Conservation (phyloP, 2,329 filamentous ascomycete species). For the Thielaviopsis ethacetica region DNA sequence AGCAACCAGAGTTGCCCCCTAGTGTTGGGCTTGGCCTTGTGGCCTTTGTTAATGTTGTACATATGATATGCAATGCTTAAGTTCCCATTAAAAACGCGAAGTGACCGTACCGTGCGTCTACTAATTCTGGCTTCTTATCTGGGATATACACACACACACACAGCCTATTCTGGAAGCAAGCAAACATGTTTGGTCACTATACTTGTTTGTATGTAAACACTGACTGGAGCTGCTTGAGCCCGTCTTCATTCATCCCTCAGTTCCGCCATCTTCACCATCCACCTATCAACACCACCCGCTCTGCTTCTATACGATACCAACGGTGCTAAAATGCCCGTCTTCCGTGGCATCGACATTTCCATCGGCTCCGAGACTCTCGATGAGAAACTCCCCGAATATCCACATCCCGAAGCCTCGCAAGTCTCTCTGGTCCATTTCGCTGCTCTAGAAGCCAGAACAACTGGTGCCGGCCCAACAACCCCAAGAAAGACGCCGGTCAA, state of each 20-base stretch:
- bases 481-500: slow-evolving; percentile 14
- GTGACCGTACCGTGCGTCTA: not conserved
- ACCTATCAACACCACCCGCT: no score
- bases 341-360: slow-evolving; percentile 31
- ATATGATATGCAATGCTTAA: not conserved
- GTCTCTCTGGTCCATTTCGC: slow-evolving; percentile 17
- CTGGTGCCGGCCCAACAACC: slow-evolving; percentile 10
- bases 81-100: not conserved
- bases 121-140: no score
- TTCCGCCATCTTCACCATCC: no score
- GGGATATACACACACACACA: no score
- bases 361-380: slow-evolving; percentile 23
- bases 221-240: no score
- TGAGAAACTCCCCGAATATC: slow-evolving; percentile 33
- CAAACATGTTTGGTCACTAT: no score
- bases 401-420: slow-evolving; percentile 35
- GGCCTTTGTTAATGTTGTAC: slow-evolving; percentile 11
- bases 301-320: no score
- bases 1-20: slow-evolving; percentile 14
- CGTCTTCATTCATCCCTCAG: no score
- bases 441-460: not conserved
- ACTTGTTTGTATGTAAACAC: no score
- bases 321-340: slow-evolving; percentile 26
- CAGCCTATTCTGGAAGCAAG: no score
- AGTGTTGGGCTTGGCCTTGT: slow-evolving; percentile 6